Evolutionary conservation across 306 rosid species (phyloP), one percentile per base, ranked within the genome.

Genomic region (Geum urbanum): DNA sequence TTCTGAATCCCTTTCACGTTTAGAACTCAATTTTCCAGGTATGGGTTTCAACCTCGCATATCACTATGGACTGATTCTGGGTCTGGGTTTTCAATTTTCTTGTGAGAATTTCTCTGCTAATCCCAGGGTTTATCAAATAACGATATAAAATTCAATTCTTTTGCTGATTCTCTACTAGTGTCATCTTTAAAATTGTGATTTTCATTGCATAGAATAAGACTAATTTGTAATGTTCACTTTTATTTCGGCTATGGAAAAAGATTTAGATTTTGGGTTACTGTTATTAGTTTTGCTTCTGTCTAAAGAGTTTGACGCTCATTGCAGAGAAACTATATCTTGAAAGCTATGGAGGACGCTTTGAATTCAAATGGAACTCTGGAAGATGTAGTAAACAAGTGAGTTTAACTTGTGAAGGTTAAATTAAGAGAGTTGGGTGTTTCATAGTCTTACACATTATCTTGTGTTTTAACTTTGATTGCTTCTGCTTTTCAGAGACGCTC

Each of bases 401-500:
- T 72, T 41, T 9, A 16, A 11, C 18, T 59, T 27, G 20, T n/a
- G 58, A 37, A 48, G 12, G 15, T 47, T 7, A 3, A 48, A 60
- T 35, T 32, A 48, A 14, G 54, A 16, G 48, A 0, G 14, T 37
- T 59, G 39, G 35, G 4, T n/a, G 37, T 19, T 71, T 19, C 19
- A 16, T 18, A n/a, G n/a, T 47, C 22, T 5, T 15, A 18, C 59
- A 47, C 19, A 6, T 32, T 27, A 1, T 9, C 13, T 56, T 9
- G 12, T 8, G 46, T 15, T 32, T 47, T 3, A 7, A 32, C 14
- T 9, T 72, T 14, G n/a, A 35, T 8, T 56, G 63, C 75, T 67
- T 78, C 11, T 9, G 39, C 48, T 63, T 73, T 69, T 64, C 78
- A 87, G 96, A 68, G 89, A 87, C 73, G 82, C 80, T 20, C 79